Evolutionary conservation across 805 yeast genomes (phyloP), one percentile per base, ranked within the genome.

Genomic region (Dipodascus albidus): DNA sequence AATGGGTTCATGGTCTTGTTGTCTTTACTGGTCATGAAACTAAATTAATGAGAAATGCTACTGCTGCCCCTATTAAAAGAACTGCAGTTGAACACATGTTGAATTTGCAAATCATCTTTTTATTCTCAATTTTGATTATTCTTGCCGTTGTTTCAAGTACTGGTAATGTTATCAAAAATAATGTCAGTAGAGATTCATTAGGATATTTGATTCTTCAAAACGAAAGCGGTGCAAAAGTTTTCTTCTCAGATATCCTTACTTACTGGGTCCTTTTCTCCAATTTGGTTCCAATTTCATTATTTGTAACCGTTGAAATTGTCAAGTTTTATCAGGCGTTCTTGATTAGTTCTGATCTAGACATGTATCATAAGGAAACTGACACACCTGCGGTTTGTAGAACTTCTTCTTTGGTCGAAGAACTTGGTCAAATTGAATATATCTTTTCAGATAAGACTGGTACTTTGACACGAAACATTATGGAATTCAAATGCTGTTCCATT

Each of bases 401-500:
- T 0, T 91, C 98, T 1, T 85, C 96, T 14, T 75, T 93, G 60
- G 99, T 93, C 3, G 99, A 93, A 68, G 99, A 93, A 62, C 74
- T 93, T 58, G 99, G 99, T 23, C 99, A 93, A 67, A 90, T 93
- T 62, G 95, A 91, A 65, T 90, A 89, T 64, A 86, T 93, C 21
- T 93, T 93, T 70, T 87, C 96, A 67, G 99, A 93, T 68, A 93
- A 93, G 66, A 93, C 99, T 0, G 99, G 99, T 27, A 93, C 99
- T 0, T 74, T 93, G 55, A 93, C 99, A 0, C 73, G 97, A 68
- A 93, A 93, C 64, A 84, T 93, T 53, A 93, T 93, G 99, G 98
- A 89, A 68, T 93, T 87, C 70, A 89, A 87, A 66, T 81, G 93
- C 6, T 89, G 96, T 62, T 80, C 96, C 0, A 88, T 93, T 64